Evolutionary conservation across 2,329 filamentous ascomycete species (phyloP), one percentile per base, ranked within the genome.

Genomic region (Aspergillus pseudoviridinutans): DNA sequence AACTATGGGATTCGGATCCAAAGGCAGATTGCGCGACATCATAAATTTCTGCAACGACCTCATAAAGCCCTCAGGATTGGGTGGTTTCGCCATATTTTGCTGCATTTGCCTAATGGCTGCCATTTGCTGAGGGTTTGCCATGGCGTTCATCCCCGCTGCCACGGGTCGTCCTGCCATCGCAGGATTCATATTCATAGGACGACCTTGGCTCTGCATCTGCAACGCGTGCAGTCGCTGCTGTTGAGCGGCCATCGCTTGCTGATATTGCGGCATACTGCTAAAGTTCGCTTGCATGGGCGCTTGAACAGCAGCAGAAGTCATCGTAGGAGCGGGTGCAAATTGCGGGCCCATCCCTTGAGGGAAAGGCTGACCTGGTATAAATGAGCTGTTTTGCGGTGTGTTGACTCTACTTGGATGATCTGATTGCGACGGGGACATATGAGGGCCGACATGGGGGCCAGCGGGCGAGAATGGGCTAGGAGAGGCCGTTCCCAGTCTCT

Each of bases 381-480:
- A 91, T n/a, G 83, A 81, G 62, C 82, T 86, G 46, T 87, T 89
- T 69, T 92, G 90, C 0, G 90, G 88, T 8, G 89, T 92, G 56
- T 81, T 81, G 35, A 83, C 80, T 56, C 82, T 77, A 66, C 86
- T 85, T 28, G 81, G 82, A 65, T 91, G 88, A 61, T 94, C 90
- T 25, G 89, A 88, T 4, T 89, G 86, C 17, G 88, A 85, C 10
- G 91, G 90, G 2, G 91, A 94, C 58, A 87, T 83, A 68, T 92
- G 89, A 17, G 83, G 76, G 41, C 81, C 83, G 66, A 91, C 90
- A 68, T 89, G 88, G 65, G 89, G 87, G 32, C 84, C 82, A 57
- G 87, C 87, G 17, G 90, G 89, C 1, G 90, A 92, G 72, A 95
- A 96, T 1, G 91, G 91, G 74, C 94, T 93, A 3, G 94, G 93